Percentiles rank a stretch among this genome's conserved stretches.
Conservation (phyloP, 208 protist genomes). For the Crithidia bombi region DNA sequence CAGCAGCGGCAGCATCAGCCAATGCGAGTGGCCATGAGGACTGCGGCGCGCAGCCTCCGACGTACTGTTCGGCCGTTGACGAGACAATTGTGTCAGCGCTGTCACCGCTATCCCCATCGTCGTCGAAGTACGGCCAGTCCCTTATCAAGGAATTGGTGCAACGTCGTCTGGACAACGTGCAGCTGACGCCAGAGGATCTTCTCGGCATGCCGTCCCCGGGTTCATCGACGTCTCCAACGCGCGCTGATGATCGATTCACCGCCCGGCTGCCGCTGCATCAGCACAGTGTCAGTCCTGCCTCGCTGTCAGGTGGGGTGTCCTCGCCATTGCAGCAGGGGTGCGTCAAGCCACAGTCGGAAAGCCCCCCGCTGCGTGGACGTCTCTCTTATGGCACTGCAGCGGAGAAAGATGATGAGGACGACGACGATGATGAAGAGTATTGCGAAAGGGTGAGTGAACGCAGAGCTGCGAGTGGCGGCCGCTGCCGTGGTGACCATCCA, state of each 20-base stretch:
- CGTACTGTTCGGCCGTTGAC: background rate
- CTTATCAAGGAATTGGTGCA: background rate
- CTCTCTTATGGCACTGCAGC: conserved; percentile 4
- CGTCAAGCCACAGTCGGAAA: conserved; percentile 1
- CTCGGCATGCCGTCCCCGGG: background rate
- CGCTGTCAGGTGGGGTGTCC: background rate
- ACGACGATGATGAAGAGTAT: background rate
- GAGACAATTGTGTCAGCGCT: background rate
- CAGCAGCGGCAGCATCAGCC: background rate
- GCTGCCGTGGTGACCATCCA: too few species aligned
- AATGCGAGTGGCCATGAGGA: background rate
- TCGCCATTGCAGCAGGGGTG: too few species aligned
- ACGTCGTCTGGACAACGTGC: background rate
- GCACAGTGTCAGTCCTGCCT: background rate
- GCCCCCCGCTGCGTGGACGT: conserved; percentile 1
- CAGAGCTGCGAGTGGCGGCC: too few species aligned
- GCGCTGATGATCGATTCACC: background rate
- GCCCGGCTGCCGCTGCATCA: background rate
- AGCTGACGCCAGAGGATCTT: background rate
- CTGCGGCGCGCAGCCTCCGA: background rate
- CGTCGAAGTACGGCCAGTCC: background rate
- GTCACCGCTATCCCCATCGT: background rate
- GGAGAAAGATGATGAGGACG: background rate
- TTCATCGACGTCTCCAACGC: background rate
- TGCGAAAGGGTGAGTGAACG: background rate